Base-by-base conservation (phyloP, 1,284 basidiomycete species). In the Sporisorium sorghi region DNA sequence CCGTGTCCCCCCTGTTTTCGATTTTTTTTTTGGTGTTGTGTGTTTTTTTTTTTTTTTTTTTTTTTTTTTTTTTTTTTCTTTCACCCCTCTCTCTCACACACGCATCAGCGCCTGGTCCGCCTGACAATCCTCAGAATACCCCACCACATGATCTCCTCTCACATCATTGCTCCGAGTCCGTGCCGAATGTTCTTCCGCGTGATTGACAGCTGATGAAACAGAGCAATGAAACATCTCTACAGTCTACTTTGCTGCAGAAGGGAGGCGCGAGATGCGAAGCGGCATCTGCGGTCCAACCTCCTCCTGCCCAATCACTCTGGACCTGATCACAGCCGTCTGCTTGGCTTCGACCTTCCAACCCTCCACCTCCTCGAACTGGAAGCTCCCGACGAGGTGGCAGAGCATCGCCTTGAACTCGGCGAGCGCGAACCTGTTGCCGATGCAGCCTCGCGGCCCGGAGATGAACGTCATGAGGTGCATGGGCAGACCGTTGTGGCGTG, bases 381-480 rank as follows among this genome's bases (percentile, higher is more conserved):
- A 77, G 4, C 44, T 32, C 19, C 71, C 63, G 2, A 83, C 32
- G 11, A 83, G 42, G n/a, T 65, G 57, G 35, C 63, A 70, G 8
- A 78, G 50, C 52, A 83, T 75, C 9, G 76, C 66, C 54, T 82
- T 83, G 69, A 83, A 80, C 35, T 83, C 81, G 6, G 75, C 71
- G 21, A 80, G 57, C 0, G 77, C 80, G 62, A 83, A 83, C 4
- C 76, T 37, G 40, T 79, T 68, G 2, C 82, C 82, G 19, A 83
- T 77, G 55, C 82, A 83, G 3, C 71, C 75, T 19, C 81, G 47
- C 2, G 81, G 75, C 5, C 82, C 82, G 6, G 65, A 56, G 53
- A 83, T 70, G 63, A 83, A 83, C 28, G 76, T 73, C 58, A 82
- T 56, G 32, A 77, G 54, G 37, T 72, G 70, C 58, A 67, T 56